phyloP scores from a whole-genome alignment of 768 basidiomycete genomes.

The Calocera cornea region DNA sequence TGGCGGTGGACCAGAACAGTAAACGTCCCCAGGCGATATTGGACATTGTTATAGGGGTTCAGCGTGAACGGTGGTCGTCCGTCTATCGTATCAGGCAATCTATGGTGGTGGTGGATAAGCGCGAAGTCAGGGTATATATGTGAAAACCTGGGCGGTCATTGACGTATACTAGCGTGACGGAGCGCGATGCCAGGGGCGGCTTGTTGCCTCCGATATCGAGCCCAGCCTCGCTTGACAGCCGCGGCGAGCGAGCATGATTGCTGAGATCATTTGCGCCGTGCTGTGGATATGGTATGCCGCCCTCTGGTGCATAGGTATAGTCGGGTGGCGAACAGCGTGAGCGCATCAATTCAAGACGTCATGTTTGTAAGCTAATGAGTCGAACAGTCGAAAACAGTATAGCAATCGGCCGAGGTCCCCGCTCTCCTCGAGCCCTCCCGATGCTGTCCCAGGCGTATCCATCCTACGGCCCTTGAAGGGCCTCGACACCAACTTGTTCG shows the following conservation, averaged over 20 bases:
- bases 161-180: neutral
- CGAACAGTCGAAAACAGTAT: slow-evolving; percentile 58
- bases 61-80: neutral
- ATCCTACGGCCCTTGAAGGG: slow-evolving; percentile 91
- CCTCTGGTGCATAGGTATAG: slow-evolving; percentile 49
- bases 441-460: slow-evolving; percentile 68
- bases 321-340: slow-evolving; percentile 61
- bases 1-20: neutral
- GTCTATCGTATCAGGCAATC: neutral
- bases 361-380: neutral
- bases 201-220: neutral
- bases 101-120: neutral
- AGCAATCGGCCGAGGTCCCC: slow-evolving; percentile 51
- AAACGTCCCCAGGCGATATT: neutral
- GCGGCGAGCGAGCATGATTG: neutral
- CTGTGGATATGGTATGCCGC: slow-evolving; percentile 39
- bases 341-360: slow-evolving; percentile 19
- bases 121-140: neutral
- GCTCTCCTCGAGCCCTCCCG: slow-evolving; percentile 34
- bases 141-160: neutral
- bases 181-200: neutral
- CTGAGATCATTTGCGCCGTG: slow-evolving; percentile 10
- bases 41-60: neutral
- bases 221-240: neutral
- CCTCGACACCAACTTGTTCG: slow-evolving; percentile 86